Conservation (phyloP, 2,329 filamentous ascomycete species). For the Anthostomella pinea region DNA sequence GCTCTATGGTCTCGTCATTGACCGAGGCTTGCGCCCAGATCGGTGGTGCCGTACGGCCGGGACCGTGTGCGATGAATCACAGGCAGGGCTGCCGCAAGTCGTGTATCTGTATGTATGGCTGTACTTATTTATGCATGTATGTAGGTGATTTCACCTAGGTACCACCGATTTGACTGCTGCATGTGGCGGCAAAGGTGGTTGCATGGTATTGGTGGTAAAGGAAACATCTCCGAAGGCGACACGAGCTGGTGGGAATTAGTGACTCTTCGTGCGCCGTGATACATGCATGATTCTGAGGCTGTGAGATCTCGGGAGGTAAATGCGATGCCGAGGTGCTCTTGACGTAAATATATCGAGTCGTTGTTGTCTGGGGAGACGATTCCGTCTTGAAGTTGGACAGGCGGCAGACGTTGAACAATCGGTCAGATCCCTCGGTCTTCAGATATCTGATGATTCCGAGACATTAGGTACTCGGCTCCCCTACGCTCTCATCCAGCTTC, state of each 20-base stretch:
- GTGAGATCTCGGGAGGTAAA: background rate
- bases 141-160: no score
- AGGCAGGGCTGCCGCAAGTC: slow-evolving; percentile 1
- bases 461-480: no score
- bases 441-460: slow-evolving; percentile 5
- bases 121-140: background rate
- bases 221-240: background rate
- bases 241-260: background rate
- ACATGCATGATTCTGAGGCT: background rate
- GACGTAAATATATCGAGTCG: no score
- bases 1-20: background rate
- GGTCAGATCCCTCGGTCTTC: no score
- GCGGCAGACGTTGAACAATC: no score
- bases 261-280: background rate
- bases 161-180: no score
- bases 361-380: no score
- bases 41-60: slow-evolving; percentile 5
- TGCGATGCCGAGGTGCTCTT: no score
- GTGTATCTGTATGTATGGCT: background rate
- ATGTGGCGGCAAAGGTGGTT: no score
- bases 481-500: no score
- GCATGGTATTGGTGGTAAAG: no score
- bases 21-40: slow-evolving; percentile 6
- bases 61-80: slow-evolving; percentile 1
- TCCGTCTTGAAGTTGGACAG: no score